Base-by-base conservation (phyloP, 2,329 filamentous ascomycete genomes). In the Colletotrichum sp. region DNA sequence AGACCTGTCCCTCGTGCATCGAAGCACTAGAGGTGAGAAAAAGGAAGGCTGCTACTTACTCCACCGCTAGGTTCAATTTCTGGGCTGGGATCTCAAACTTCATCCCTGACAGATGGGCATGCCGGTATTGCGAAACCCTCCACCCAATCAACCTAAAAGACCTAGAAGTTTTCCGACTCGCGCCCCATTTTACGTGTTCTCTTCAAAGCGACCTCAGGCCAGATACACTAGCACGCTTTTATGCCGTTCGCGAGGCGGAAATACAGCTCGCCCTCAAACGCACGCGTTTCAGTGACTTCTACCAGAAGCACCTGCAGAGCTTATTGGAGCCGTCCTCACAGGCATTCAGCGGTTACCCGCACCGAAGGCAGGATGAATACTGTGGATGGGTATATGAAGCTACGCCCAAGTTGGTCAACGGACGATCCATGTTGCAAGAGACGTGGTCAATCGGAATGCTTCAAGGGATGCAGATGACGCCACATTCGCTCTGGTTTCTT, bases 41-140 rank as follows among this genome's bases (percentile, higher is more conserved):
- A 13, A 13, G 4, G 1, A 52, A 52, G n/a, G 18, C n/a, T 21
- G n/a, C 43, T 4, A 21, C n/a, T 7, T n/a, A 52, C n/a, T 12
- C n/a, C 6, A 21, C n/a, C 12, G 43, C 43, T 13, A 21, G 18
- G n/a, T 52, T 52, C 16, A 21, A 12, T 13, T 52, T 52, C n/a
- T 21, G 43, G 43, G 43, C 43, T 21, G 43, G 43, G n/a, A 12
- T 52, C n/a, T 21, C 43, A 9, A 52, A 52, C 12, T 21, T 21
- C n/a, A 6, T 52, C 10, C 43, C 43, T 21, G 43, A 52, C 43
- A 52, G n/a, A 21, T 52, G 43, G 43, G 43, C 1, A 13, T 52
- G 43, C 10, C 43, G 0, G n/a, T 21, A 0, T 52, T 52, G 43
- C 43, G 2, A 4, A 13, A 0, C 18, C n/a, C 43, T 52, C n/a